Conservation (phyloP, 106 monocot species). For the Acanthochlamys bracteata region DNA sequence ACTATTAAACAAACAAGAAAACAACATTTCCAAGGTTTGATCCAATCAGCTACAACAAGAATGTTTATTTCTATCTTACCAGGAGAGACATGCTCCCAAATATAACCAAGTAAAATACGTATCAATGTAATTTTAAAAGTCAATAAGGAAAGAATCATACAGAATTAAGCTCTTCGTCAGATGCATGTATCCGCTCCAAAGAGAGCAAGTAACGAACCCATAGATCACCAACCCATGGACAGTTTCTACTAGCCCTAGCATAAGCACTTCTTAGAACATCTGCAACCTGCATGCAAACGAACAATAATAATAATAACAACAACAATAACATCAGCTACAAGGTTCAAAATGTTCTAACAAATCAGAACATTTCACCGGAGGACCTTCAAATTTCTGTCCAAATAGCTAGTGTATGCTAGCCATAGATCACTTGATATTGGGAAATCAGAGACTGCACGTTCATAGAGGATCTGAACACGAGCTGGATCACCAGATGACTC, state of each 20-base stretch:
- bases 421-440: constrained; percentile 80
- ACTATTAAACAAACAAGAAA: too few relatives aligned
- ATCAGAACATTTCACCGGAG: not conserved
- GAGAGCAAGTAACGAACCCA: constrained; percentile 78
- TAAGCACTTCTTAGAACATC: constrained; percentile 60
- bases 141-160: constrained; percentile 1
- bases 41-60: too few relatives aligned
- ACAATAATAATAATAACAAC: not conserved
- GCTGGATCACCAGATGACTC: constrained; percentile 76
- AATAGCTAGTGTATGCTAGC: constrained; percentile 68
- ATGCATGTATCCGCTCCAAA: constrained; percentile 68
- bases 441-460: constrained; percentile 69
- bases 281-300: constrained; percentile 42
- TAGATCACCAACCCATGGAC: constrained; percentile 75
- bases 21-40: too few relatives aligned
- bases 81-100: too few relatives aligned
- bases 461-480: constrained; percentile 90
- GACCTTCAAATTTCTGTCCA: constrained; percentile 89
- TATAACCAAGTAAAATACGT: too few relatives aligned
- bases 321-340: too few relatives aligned
- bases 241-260: constrained; percentile 85
- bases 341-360: too few relatives aligned
- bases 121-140: too few relatives aligned
- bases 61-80: too few relatives aligned
- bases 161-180: constrained; percentile 50